A percentile compares a stretch with the other conserved stretches of the same genome.
Conservation (phyloP, 2,329 filamentous ascomycete genomes). For the Venturia carpophila region DNA sequence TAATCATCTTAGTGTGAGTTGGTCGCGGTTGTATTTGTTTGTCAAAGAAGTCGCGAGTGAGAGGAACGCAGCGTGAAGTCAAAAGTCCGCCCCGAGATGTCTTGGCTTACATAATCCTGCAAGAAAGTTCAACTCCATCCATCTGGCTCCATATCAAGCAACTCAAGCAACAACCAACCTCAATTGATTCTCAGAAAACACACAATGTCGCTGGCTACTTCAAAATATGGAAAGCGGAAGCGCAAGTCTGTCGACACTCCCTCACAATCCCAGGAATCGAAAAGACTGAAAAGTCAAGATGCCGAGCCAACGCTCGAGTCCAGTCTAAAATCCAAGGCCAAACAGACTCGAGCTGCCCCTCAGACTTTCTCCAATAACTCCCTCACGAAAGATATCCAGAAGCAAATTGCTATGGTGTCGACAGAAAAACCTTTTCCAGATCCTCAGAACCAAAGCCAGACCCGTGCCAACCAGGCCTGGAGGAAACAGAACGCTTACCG, state of each 20-base stretch:
- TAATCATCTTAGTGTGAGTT: slow-evolving; percentile 69
- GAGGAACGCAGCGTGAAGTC: background rate
- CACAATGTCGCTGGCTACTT: slow-evolving; percentile 7
- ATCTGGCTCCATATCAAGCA: background rate
- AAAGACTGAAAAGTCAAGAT: slow-evolving; percentile 8
- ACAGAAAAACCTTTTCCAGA: slow-evolving; percentile 8
- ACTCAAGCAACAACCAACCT: background rate
- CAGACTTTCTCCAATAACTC: background rate
- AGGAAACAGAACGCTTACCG: slow-evolving; percentile 1
- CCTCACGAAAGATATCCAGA: background rate
- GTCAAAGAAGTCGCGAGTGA: background rate
- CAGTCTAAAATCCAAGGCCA: background rate
- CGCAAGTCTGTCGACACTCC: slow-evolving; percentile 2
- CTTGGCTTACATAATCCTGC: background rate
- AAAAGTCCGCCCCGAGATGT: background rate
- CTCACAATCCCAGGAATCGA: slow-evolving; percentile 1
- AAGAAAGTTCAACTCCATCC: background rate
- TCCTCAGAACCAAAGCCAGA: background rate
- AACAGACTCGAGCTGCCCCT: background rate
- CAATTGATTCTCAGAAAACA: background rate
- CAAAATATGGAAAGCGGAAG: slow-evolving; percentile 11
- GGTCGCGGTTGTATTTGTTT: background rate
- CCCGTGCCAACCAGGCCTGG: background rate
- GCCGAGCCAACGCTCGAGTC: background rate
- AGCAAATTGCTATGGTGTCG: background rate